These are phyloP conservation scores for Isabelozyma pseudorhagii DNA, from an alignment of 805 yeast genomes.

Conservation along the genomic window DNA sequence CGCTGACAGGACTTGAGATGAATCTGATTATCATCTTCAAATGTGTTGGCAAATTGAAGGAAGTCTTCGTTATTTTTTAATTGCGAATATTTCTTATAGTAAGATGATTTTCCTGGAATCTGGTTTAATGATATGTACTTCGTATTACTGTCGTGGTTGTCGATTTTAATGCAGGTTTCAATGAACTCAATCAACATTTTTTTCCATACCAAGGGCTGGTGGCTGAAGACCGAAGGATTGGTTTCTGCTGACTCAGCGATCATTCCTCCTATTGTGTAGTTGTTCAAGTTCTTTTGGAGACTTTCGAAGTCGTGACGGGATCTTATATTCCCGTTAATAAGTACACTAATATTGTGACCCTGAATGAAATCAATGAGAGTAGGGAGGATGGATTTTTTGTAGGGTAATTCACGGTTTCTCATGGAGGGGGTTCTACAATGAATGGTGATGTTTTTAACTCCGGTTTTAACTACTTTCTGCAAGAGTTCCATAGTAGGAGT, in stretches of 20 bases:
- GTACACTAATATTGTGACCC: conserved; percentile 62
- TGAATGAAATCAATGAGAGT: conserved; percentile 58
- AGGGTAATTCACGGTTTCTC: conserved; percentile 84
- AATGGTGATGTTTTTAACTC: conserved; percentile 79
- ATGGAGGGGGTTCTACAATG: conserved; percentile 89
- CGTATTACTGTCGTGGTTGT: conserved; percentile 67
- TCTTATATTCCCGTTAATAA: conserved; percentile 76
- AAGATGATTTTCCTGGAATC: conserved; percentile 69
- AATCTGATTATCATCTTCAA: conserved; percentile 32
- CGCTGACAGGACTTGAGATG: conserved; percentile 30
- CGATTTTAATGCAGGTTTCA: conserved; percentile 49
- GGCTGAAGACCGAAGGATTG: conserved; percentile 73
- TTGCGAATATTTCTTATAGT: conserved; percentile 55
- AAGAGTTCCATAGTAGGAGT: conserved; percentile 58
- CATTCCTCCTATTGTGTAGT: conserved; percentile 78
- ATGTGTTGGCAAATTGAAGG: conserved; percentile 25
- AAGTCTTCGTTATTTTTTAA: conserved; percentile 56
- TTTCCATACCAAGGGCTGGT: conserved; percentile 50
- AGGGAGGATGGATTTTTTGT: conserved; percentile 62
- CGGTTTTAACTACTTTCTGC: conserved; percentile 54
- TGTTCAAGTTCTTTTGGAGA: conserved; percentile 51
- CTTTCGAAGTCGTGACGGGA: conserved; percentile 50
- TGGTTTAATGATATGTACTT: conserved; percentile 79
- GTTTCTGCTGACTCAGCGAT: conserved; percentile 87
- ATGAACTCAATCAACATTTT: conserved; percentile 54